Evolutionary conservation across 148 eudicot species (phyloP).

Genomic region (Silene latifolia): DNA sequence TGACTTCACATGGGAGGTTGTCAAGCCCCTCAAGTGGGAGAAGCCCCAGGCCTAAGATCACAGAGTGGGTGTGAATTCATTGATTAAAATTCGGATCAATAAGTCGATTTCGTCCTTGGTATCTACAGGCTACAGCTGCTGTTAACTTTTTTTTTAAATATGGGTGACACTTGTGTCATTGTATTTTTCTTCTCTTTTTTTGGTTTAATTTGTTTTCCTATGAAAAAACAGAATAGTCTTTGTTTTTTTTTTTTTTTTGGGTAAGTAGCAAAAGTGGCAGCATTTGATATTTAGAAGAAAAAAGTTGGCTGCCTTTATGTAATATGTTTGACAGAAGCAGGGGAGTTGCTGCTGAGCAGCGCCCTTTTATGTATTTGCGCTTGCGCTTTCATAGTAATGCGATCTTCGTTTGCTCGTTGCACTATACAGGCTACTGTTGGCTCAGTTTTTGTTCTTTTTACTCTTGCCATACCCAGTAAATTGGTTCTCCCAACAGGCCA

Average conservation of each 20-base stretch:
- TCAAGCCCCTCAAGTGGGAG: slow-evolving; percentile 51
- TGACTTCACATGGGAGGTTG: slow-evolving; percentile 48
- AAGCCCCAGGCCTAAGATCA: slow-evolving; percentile 31
- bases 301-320: slow-evolving; percentile 15
- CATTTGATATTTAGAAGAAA: not conserved
- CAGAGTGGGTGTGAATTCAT: slow-evolving; percentile 15
- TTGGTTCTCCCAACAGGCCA: too few relatives aligned
- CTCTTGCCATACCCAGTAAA: not conserved
- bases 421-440: too few relatives aligned
- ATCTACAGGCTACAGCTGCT: not conserved
- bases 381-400: slow-evolving; percentile 4
- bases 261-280: slow-evolving; percentile 9
- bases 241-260: not conserved
- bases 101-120: slow-evolving; percentile 16
- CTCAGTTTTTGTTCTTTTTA: not conserved
- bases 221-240: too few relatives aligned
- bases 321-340: slow-evolving; percentile 11
- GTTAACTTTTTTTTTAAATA: too few relatives aligned
- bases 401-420: not conserved
- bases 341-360: slow-evolving; percentile 27
- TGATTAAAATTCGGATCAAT: slow-evolving; percentile 29
- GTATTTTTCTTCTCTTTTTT: not conserved
- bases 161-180: not conserved
- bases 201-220: too few relatives aligned
- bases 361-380: slow-evolving; percentile 15